Percentiles rank a stretch among this genome's conserved stretches.
Conservation (phyloP, 495 filamentous ascomycete genomes). For the Penicillium canariense region DNA sequence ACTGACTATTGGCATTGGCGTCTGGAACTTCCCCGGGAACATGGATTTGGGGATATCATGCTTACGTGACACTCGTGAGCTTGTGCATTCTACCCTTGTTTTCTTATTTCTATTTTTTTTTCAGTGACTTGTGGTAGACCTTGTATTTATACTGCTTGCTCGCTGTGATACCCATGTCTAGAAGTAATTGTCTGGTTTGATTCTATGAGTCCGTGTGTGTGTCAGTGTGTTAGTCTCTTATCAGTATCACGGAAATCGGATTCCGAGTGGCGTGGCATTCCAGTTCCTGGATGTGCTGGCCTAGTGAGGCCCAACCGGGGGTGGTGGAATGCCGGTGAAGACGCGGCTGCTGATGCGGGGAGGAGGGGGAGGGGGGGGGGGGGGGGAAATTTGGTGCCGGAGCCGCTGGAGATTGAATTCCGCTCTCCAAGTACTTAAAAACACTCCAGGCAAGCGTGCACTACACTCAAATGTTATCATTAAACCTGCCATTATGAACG, state of each 20-base stretch:
- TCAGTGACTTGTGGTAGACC: constrained; percentile 28
- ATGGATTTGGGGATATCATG: constrained; percentile 4
- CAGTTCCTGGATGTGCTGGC: background rate
- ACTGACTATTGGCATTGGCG: constrained; percentile 4
- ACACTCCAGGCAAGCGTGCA: background rate
- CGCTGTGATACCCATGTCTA: constrained; percentile 34
- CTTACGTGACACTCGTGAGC: background rate
- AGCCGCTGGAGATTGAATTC: constrained; percentile 22
- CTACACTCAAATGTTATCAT: too few species aligned
- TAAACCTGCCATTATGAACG: constrained; percentile 11
- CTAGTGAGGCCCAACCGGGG: background rate
- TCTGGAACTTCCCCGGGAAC: constrained; percentile 8
- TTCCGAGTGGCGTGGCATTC: constrained; percentile 5
- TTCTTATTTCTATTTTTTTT: constrained; percentile 10
- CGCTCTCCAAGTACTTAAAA: constrained; percentile 16
- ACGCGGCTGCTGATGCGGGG: background rate
- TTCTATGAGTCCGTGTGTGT: too few species aligned
- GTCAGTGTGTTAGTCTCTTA: background rate
- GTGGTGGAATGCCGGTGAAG: constrained; percentile 11
- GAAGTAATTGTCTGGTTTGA: constrained; percentile 11
- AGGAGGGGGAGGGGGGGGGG: constrained; percentile 19
- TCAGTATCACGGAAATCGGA: constrained; percentile 12
- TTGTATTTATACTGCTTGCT: constrained; percentile 31
- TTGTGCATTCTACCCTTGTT: background rate
- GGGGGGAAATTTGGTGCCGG: constrained; percentile 1